Evolutionary conservation across 108 stramenopile genomes (phyloP), one percentile per base, ranked within the genome.

Genomic region (Mayamaea pseudoterrestris): DNA sequence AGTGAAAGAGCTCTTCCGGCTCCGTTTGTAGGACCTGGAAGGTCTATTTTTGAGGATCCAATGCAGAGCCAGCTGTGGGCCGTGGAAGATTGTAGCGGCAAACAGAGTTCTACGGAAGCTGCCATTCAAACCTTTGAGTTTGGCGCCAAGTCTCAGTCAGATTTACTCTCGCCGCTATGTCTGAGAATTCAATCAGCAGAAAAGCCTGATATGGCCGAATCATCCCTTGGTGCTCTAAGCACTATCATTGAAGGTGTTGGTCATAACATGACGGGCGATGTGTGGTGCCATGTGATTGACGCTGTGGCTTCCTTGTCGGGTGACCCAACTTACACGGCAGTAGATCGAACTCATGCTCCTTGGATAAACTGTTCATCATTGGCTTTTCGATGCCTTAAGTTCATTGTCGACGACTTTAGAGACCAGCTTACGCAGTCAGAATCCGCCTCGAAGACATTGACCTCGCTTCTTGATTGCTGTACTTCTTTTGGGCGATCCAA

Each of bases 331-430:
- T 7, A 22, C 5, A 17, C 26, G 25, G 14, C 11, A 22, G n/a
- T n/a, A n/a, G 56, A 72, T 17, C 53, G 82, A 24, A 69, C 72
- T 28, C 50, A 56, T 1, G 58, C 64, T 37, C 63, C 61, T 47
- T 90, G 89, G 89, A 46, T 76, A 17, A 61, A 58, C 26, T 73
- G 80, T 30, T 82, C 80, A 44, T 28, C 74, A 29, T 34, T 78
- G 31, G 83, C 77, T 14, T 94, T 94, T 57, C 72, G 80, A 44
- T 83, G 76, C 41, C 54, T 94, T 26, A 90, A 93, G 44, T 61
- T 94, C 37, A 85, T 93, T 28, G 76, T 93, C n/a, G 88, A 93
- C 44, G 86, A 93, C 55, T 92, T 86, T 53, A 41, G 88, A 20
- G 88, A 90, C 23, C 47, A 69, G 47, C 34, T 57, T 12, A 30